phyloP scores from a whole-genome alignment of 129 eudicot genomes.

The Mikania micrantha region DNA sequence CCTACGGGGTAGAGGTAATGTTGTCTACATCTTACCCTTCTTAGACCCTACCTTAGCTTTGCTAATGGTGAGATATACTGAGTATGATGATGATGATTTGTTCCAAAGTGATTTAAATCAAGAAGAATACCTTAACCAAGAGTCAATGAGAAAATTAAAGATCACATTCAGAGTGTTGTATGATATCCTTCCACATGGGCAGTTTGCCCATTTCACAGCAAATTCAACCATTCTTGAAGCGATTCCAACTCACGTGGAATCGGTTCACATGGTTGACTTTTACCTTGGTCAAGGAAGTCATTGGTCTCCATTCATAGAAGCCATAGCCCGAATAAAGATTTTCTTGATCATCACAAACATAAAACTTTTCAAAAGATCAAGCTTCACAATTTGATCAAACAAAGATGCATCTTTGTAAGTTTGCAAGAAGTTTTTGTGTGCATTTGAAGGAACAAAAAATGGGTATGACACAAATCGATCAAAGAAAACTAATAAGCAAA shows the following conservation, averaged over 20 bases:
- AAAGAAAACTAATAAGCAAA: neutral
- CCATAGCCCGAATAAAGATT: conserved; percentile 16
- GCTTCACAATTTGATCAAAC: conserved; percentile 36
- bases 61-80: too few species aligned
- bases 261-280: conserved; percentile 31
- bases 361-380: conserved; percentile 13
- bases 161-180: conserved; percentile 29
- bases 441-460: conserved; percentile 28
- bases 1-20: too few species aligned
- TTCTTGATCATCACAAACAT: conserved; percentile 19
- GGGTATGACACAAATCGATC: neutral
- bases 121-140: conserved; percentile 29
- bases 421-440: conserved; percentile 21
- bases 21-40: too few species aligned
- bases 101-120: conserved; percentile 15
- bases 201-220: conserved; percentile 39
- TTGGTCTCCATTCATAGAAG: conserved; percentile 34
- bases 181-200: conserved; percentile 32
- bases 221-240: too few species aligned
- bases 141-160: conserved; percentile 26
- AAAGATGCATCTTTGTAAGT: conserved; percentile 24
- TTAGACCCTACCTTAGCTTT: too few species aligned
- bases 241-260: conserved; percentile 12
- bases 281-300: conserved; percentile 44
- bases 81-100: too few species aligned